Percentiles rank a stretch among this genome's conserved stretches.
Evolutionary conservation across 306 rosid species (phyloP).

Genomic region (Dalbergia cultrata): DNA sequence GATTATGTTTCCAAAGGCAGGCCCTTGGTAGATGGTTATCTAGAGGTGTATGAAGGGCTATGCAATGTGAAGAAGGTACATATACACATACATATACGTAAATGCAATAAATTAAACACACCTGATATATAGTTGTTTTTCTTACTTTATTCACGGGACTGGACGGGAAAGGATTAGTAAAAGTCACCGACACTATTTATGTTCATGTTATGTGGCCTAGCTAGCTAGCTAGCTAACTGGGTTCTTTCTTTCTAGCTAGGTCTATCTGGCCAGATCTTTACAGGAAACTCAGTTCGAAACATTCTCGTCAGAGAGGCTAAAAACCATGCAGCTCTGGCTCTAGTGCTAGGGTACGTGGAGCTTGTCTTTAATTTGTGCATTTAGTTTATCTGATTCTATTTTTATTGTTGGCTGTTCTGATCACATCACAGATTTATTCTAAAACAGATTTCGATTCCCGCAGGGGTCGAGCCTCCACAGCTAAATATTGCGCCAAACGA

Average conservation of each 20-base stretch:
- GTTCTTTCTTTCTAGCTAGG: slow-evolving; percentile 60
- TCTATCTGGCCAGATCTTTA: slow-evolving; percentile 64
- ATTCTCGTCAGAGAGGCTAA: slow-evolving; percentile 79
- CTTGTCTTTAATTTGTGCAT: slow-evolving; percentile 16
- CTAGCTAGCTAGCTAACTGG: neutral
- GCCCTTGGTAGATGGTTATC: slow-evolving; percentile 64
- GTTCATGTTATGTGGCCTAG: neutral
- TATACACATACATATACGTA: too few species aligned
- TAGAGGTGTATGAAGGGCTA: slow-evolving; percentile 74
- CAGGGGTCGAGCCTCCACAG: slow-evolving; percentile 71
- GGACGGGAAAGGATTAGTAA: too few species aligned
- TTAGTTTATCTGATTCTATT: slow-evolving; percentile 28
- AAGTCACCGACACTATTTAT: too few species aligned
- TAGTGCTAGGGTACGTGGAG: slow-evolving; percentile 65
- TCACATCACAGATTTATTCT: too few species aligned
- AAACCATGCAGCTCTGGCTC: slow-evolving; percentile 65
- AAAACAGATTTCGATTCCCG: slow-evolving; percentile 19
- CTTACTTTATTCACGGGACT: too few species aligned
- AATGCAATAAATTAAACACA: too few species aligned
- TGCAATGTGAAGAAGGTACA: slow-evolving; percentile 74
- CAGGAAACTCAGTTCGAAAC: slow-evolving; percentile 63
- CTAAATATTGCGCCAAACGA: slow-evolving; percentile 75
- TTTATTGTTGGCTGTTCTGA: neutral
- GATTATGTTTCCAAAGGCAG: slow-evolving; percentile 60
- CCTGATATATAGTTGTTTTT: too few species aligned